Evolutionary conservation across 192 early-diverging fungal genomes (phyloP), one percentile per base, ranked within the genome.

Genomic region (Cladochytrium replicatum): DNA sequence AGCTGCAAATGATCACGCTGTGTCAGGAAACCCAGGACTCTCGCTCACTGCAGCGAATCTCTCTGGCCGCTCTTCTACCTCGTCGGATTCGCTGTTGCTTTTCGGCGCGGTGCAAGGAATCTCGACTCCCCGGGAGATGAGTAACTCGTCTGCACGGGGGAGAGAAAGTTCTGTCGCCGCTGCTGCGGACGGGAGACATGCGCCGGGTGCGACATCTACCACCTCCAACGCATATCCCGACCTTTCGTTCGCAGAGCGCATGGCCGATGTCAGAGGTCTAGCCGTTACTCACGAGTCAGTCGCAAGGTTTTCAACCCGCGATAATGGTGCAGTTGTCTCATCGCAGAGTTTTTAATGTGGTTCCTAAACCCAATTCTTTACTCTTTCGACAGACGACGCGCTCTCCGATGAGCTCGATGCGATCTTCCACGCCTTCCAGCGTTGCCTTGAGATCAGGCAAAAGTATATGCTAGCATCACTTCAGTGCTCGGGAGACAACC

Each of bases 401-500:
- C 70, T 87, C 13, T 66, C 69, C 2, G 59, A 68, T 40, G 85
- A 89, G 53, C 55, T 87, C 4, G 53, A 65, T 27, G 63, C 69
- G 9, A 68, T 87, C 15, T 84, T 85, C 50, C 58, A 64, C 3
- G 50, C 58, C 6, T 66, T 93, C 32, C 72, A 82, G 40, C 55
- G 69, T 29, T 93, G 90, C 64, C 78, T 92, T 7, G 69, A 74
- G 26, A 57, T 93, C 30, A 78, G 93, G 24, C 73, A 81, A 46
- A 83, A 87, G 48, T 97, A 97, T 72, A 93, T 97, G 81, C 41
- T 47, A 25, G 43, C 65, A 7, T 82, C 78, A 8, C 57, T 64
- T 48, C 93, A 97, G 64, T 64, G 74, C 27, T 65, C 77, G 8
- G 72, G 70, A 2, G 91, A 88, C 48, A 93, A 93, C 54, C 93